phyloP scores from a whole-genome alignment of 2,329 filamentous ascomycete species.

The Fusarium hostae region DNA sequence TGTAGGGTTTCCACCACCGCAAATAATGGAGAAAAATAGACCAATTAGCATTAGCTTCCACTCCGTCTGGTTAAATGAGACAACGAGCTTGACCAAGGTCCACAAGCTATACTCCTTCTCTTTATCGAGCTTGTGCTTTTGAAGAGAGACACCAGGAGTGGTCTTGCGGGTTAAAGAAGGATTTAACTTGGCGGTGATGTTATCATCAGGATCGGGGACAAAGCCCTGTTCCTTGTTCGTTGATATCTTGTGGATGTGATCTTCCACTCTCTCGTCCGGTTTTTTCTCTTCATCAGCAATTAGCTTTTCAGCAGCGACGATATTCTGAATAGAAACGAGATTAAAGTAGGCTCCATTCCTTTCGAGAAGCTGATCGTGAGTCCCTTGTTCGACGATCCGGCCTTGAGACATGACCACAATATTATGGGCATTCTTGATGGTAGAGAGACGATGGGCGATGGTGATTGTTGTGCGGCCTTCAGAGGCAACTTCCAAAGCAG shows the following conservation, averaged over 20 bases:
- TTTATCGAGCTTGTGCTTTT: slow-evolving; percentile 61
- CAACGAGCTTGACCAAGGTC: slow-evolving; percentile 82
- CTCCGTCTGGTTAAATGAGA: slow-evolving; percentile 81
- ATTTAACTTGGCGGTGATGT: slow-evolving; percentile 65
- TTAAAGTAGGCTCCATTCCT: slow-evolving; percentile 79
- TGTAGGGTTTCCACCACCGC: slow-evolving; percentile 82
- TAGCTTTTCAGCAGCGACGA: slow-evolving; percentile 69
- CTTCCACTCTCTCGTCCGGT: slow-evolving; percentile 48
- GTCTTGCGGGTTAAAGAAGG: slow-evolving; percentile 41
- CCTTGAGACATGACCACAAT: slow-evolving; percentile 93
- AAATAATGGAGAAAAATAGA: slow-evolving; percentile 78
- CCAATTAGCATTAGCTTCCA: slow-evolving; percentile 77
- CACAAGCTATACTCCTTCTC: slow-evolving; percentile 73
- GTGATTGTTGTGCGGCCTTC: slow-evolving; percentile 92
- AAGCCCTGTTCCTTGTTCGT: slow-evolving; percentile 54
- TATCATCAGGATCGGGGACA: slow-evolving; percentile 69
- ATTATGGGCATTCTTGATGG: slow-evolving; percentile 92
- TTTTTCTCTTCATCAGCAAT: slow-evolving; percentile 59
- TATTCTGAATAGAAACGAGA: slow-evolving; percentile 88
- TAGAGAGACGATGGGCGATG: slow-evolving; percentile 94
- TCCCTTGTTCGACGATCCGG: slow-evolving; percentile 91
- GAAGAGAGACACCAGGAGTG: slow-evolving; percentile 71
- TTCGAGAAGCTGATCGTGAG: slow-evolving; percentile 81
- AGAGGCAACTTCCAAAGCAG: slow-evolving; percentile 86
- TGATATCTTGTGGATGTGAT: slow-evolving; percentile 55